These are phyloP conservation scores for Trichosporon sp. DNA, from an alignment of 1,284 basidiomycete genomes.

Conservation along the genomic window DNA sequence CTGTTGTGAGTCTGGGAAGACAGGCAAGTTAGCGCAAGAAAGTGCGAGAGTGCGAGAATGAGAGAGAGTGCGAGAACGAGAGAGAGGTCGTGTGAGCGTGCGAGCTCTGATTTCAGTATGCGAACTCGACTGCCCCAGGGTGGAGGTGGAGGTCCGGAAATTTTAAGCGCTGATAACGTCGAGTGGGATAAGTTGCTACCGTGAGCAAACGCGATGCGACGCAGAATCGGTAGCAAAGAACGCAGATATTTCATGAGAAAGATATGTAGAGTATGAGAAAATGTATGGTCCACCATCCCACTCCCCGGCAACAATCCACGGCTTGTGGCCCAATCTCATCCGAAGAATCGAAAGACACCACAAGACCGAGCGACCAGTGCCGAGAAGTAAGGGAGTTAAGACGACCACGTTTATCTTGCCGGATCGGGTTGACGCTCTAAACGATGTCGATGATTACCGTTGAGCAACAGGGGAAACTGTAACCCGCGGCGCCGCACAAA, in stretches of 20 bases:
- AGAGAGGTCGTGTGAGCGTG: not conserved
- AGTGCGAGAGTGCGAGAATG: not conserved
- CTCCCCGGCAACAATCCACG: slow-evolving; percentile 23
- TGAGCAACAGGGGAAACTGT: slow-evolving; percentile 47
- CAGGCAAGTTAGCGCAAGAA: no score
- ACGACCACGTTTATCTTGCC: slow-evolving; percentile 36
- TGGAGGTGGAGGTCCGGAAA: slow-evolving; percentile 12
- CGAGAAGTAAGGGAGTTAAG: slow-evolving; percentile 15
- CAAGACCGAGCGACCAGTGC: not conserved
- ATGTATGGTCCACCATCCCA: slow-evolving; percentile 51
- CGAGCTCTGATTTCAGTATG: not conserved
- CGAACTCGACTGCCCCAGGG: not conserved
- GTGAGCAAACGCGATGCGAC: not conserved
- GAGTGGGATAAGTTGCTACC: no score
- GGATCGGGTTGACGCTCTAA: slow-evolving; percentile 50
- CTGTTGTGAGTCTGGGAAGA: not conserved
- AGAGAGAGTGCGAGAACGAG: not conserved
- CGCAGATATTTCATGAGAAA: not conserved
- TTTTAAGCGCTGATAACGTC: not conserved
- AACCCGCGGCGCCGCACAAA: slow-evolving; percentile 34
- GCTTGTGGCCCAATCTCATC: slow-evolving; percentile 26
- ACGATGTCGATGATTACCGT: slow-evolving; percentile 30
- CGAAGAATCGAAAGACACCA: slow-evolving; percentile 14
- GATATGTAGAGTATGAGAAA: slow-evolving; percentile 14
- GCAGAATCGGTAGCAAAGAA: not conserved